Evolutionary conservation across 31 red algal genomes (phyloP), one percentile per base, ranked within the genome.

Genomic region (Asparagopsis taxiformis): DNA sequence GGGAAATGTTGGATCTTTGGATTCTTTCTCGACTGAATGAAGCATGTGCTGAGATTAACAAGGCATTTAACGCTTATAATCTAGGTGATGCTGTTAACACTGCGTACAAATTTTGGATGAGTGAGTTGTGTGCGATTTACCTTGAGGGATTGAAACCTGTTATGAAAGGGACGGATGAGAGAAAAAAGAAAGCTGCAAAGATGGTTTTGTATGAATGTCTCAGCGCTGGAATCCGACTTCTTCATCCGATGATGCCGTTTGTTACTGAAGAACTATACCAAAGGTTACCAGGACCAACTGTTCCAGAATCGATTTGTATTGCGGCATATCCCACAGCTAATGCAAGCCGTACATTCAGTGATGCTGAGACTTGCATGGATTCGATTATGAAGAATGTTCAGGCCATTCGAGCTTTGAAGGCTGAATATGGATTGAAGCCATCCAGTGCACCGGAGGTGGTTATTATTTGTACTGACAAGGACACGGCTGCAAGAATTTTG

Each of bases 241-340:
- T 99, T 21, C 96, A 99, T 54, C 96, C 96, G 0, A 92, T 99
- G 84, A 99, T 99, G 87, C 96, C 96, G 20, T 95, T 84, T 68
- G 82, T 99, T 26, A 95, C 96, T 11, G 96, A 99, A 74, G 96
- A 99, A 59, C 71, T 99, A 59, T 99, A 85, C 70, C 96, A 99
- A 49, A 65, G 96, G n/a, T 76, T 99, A 25, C 96, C 96, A 48
- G 80, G 76, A 8, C 75, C 74, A 26, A 70, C 72, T 26, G 49
- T 57, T 39, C 71, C 70, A 0, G 74, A 79, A 29, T 90, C 88
- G n/a, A 94, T 94, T 59, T 85, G 84, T 32, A 78, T 94, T 65
- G 75, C 96, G 32, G 53, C 87, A 6, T 94, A 87, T 65, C 91
- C 91, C 2, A 53, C 54, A 31, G 20, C 36, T 2, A 28, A 72